phyloP scores from a whole-genome alignment of 352 stramenopile genomes.

The Phytophthora pluvialis region DNA sequence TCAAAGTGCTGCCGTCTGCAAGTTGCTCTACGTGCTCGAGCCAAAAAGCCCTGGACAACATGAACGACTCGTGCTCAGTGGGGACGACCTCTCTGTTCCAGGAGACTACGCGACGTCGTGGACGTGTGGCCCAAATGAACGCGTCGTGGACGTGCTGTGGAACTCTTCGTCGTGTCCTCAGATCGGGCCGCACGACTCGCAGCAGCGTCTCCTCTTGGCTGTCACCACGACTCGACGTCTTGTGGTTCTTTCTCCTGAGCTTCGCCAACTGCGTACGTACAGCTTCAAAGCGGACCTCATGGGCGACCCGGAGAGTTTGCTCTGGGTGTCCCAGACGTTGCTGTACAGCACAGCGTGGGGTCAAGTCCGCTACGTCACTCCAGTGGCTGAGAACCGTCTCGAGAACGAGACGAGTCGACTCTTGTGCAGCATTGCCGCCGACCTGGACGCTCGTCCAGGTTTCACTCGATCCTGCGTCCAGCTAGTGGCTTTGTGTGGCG shows the following conservation, averaged over 20 bases:
- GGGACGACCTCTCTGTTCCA: conserved; percentile 53
- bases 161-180: conserved; percentile 40
- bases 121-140: conserved; percentile 46
- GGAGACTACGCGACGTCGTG: conserved; percentile 32
- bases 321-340: conserved; percentile 79
- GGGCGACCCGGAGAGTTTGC: conserved; percentile 47
- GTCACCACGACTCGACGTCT: conserved; percentile 65
- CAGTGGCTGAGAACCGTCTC: conserved; percentile 27
- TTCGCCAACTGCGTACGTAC: conserved; percentile 49
- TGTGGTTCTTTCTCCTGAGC: conserved; percentile 54
- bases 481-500: conserved; percentile 53
- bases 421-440: conserved; percentile 33
- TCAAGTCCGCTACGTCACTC: conserved; percentile 65
- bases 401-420: conserved; percentile 18
- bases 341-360: conserved; percentile 55
- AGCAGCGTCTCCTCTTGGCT: conserved; percentile 40
- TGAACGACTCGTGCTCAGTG: conserved; percentile 57
- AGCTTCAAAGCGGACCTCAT: conserved; percentile 43
- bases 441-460: conserved; percentile 15
- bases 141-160: conserved; percentile 59
- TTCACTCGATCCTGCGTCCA: conserved; percentile 36
- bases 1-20: conserved; percentile 36
- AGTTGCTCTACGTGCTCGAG: conserved; percentile 53
- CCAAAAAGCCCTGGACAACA: background rate
- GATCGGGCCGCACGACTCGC: conserved; percentile 24